Conservation (phyloP, 768 basidiomycete genomes). For the Panellus pusillus region DNA sequence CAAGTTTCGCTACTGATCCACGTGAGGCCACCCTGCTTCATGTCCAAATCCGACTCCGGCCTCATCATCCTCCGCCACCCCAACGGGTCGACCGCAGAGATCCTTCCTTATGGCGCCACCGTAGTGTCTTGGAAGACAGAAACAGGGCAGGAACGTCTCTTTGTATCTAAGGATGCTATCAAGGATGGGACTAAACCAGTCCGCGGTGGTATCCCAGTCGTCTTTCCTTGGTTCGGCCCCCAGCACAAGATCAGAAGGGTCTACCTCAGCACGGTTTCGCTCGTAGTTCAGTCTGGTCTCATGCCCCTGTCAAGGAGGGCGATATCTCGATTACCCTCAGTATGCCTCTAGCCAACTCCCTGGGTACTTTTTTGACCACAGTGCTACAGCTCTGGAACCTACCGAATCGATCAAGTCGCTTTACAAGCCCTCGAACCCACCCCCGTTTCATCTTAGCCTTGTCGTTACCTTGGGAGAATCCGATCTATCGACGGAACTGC, state of each 20-base stretch:
- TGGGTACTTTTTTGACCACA: slow-evolving; percentile 2
- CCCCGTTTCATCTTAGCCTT: slow-evolving; percentile 72
- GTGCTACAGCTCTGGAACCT: slow-evolving; percentile 57
- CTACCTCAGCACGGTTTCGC: slow-evolving; percentile 82
- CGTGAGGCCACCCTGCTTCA: background rate
- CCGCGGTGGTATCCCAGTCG: slow-evolving; percentile 56
- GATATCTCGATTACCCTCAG: slow-evolving; percentile 79
- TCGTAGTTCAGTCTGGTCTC: slow-evolving; percentile 72
- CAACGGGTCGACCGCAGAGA: slow-evolving; percentile 67
- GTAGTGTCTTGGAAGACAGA: slow-evolving; percentile 80
- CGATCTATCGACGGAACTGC: slow-evolving; percentile 75
- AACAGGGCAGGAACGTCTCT: slow-evolving; percentile 64
- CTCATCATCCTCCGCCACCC: slow-evolving; percentile 58
- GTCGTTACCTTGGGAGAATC: slow-evolving; percentile 77
- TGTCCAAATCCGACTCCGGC: background rate
- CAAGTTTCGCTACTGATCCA: slow-evolving; percentile 18
- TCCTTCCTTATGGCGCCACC: slow-evolving; percentile 83
- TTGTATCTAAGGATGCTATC: slow-evolving; percentile 76
- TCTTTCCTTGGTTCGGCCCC: slow-evolving; percentile 63
- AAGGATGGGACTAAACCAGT: slow-evolving; percentile 61
- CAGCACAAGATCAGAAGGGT: too few relatives aligned
- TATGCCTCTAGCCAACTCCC: slow-evolving; percentile 36
- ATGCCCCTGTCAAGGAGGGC: slow-evolving; percentile 56
- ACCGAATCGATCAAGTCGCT: slow-evolving; percentile 54
- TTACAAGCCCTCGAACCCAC: slow-evolving; percentile 42